These are phyloP conservation scores for Vigna reflexopilosa DNA, from an alignment of 306 rosid genomes.

Conservation along the genomic window DNA sequence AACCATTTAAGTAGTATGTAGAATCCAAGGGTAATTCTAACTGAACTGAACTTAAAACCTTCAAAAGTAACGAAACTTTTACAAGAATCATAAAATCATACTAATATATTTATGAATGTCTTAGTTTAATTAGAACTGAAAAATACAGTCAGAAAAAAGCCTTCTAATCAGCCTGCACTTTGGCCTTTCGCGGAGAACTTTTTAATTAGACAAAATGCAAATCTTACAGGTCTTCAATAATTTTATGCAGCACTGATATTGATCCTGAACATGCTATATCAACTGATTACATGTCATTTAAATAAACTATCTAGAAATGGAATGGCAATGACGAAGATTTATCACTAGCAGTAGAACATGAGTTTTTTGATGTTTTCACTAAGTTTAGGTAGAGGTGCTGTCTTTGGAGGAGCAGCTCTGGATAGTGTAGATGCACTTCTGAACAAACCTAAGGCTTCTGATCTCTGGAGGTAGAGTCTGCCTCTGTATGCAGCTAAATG, in stretches of 20 bases:
- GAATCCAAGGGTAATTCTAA: slow-evolving; percentile 1
- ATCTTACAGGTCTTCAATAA: slow-evolving; percentile 27
- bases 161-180: slow-evolving; percentile 33
- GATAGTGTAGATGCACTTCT: slow-evolving; percentile 60
- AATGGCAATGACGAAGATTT: slow-evolving; percentile 34
- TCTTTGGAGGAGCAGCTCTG: slow-evolving; percentile 85
- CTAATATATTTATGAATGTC: slow-evolving; percentile 3
- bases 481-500: slow-evolving; percentile 98
- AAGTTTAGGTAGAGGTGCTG: slow-evolving; percentile 80
- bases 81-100: slow-evolving; percentile 5
- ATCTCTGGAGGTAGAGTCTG: slow-evolving; percentile 89
- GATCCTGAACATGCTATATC: slow-evolving; percentile 32
- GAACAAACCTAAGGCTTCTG: slow-evolving; percentile 61
- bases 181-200: slow-evolving; percentile 19
- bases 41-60: not conserved
- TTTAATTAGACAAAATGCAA: slow-evolving; percentile 37
- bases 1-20: not conserved
- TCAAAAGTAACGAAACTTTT: not conserved
- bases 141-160: slow-evolving; percentile 21
- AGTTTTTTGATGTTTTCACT: slow-evolving; percentile 88
- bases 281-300: slow-evolving; percentile 25
- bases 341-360: slow-evolving; percentile 88
- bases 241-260: slow-evolving; percentile 8
- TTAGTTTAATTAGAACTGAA: slow-evolving; percentile 14
- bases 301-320: slow-evolving; percentile 1